These are phyloP conservation scores for Sclerospora graminicola DNA, from an alignment of 352 stramenopile genomes.

Conservation along the genomic window DNA sequence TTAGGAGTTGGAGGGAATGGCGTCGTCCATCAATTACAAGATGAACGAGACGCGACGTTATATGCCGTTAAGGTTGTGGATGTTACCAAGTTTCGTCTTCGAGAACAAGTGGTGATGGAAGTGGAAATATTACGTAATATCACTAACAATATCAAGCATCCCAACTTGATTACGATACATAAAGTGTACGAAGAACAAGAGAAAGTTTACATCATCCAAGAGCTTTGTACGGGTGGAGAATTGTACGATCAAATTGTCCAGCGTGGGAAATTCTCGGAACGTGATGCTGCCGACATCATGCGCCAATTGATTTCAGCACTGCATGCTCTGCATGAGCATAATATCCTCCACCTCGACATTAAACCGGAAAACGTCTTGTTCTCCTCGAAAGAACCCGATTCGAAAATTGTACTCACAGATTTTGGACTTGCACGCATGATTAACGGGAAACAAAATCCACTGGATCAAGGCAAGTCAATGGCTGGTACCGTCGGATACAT, in stretches of 20 bases:
- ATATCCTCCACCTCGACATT: conserved; percentile 64
- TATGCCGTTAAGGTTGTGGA: too few relatives aligned
- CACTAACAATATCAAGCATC: conserved; percentile 60
- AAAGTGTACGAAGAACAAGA: conserved; percentile 57
- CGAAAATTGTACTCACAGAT: conserved; percentile 23
- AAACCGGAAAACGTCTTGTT: conserved; percentile 80
- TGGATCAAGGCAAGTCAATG: conserved; percentile 34
- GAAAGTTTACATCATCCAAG: conserved; percentile 48
- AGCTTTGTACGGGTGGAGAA: conserved; percentile 53
- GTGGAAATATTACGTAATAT: conserved; percentile 50
- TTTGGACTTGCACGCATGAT: too few relatives aligned
- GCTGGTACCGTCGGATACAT: conserved; percentile 71
- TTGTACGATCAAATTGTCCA: conserved; percentile 50
- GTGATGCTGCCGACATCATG: conserved; percentile 36
- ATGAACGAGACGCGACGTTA: too few relatives aligned
- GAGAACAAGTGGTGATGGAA: too few relatives aligned
- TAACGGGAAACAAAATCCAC: too few relatives aligned
- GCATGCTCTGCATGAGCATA: conserved; percentile 41
- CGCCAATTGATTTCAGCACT: conserved; percentile 42
- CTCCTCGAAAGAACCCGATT: conserved; percentile 32
- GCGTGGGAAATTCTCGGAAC: conserved; percentile 41
- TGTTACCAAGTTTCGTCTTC: too few relatives aligned
- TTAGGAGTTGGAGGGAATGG: too few relatives aligned
- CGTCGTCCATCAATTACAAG: too few relatives aligned
- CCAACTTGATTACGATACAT: conserved; percentile 53